A percentile compares a stretch with the other conserved stretches of the same genome.
These are phyloP conservation scores for Trichoderma harzianum DNA, from an alignment of 2,329 filamentous ascomycete species.

Conservation along the genomic window DNA sequence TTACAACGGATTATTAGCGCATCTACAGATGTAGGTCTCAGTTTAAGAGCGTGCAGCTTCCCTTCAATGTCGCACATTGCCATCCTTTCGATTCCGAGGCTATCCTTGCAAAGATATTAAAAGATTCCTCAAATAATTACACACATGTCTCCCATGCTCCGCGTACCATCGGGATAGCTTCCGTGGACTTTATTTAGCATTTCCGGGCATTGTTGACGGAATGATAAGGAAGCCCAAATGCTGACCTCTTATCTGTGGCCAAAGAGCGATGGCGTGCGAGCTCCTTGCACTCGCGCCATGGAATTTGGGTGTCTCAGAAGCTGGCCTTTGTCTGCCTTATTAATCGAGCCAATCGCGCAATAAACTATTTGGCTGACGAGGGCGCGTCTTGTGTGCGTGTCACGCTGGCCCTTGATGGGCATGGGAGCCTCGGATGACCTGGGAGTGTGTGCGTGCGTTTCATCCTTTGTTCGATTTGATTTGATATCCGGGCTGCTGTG, in stretches of 20 bases:
- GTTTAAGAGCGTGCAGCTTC: neutral
- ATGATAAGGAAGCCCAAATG: neutral
- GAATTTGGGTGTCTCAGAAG: neutral
- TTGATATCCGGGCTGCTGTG: neutral
- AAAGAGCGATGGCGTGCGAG: conserved; percentile 17
- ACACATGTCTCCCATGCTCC: neutral
- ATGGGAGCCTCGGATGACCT: conserved; percentile 9
- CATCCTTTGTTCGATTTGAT: neutral
- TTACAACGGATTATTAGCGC: neutral
- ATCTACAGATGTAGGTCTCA: neutral
- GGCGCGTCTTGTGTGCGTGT: conserved; percentile 16
- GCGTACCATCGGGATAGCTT: neutral
- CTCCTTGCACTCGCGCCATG: conserved; percentile 15
- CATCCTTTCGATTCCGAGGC: neutral
- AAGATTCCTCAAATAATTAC: neutral
- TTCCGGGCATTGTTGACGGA: neutral
- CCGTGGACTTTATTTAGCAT: neutral
- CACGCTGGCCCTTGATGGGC: conserved; percentile 3
- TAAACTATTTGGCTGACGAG: conserved; percentile 17
- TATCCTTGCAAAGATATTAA: neutral
- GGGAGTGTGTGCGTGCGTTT: neutral
- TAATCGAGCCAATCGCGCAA: conserved; percentile 19
- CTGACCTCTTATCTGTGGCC: neutral
- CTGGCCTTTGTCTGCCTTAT: conserved; percentile 3
- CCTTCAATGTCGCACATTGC: neutral